Base-by-base conservation (phyloP, 2,329 filamentous ascomycete species). In the Ophiostoma perfectum region DNA sequence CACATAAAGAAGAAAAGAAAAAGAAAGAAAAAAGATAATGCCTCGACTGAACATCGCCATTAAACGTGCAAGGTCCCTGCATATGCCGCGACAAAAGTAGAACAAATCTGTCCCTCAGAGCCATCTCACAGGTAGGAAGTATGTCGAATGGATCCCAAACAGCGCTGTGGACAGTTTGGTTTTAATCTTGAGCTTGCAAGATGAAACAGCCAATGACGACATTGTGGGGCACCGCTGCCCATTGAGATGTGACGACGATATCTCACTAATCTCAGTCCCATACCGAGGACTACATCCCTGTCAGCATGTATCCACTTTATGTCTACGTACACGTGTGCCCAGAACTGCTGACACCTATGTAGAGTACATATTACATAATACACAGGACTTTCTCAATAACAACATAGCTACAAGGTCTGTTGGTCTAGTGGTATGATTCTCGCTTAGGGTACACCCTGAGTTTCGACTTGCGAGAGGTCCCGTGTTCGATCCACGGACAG, bases 381-480 rank as follows among this genome's bases (percentile, higher is more conserved):
- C 2, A 6, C 6, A 14, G 6, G 9, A 14, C 3, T 6, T 12
- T 42, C 18, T 4, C 38, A 63, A 42, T 16, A 62, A 38, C 52
- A 62, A 7, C 58, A n/a, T 2, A 52, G 11, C 52, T 38, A 60
- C 38, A 68, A 65, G 65, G 66, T 58, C 66, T 68, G 64, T 62
- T 81, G 74, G 1, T 86, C 83, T 85, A 85, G 83, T 82, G 84
- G 83, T 85, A 86, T 86, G 83, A 85, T 86, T 85, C 83, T 84
- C 83, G 83, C 84, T 86, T 85, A 86, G 84, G 83, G 83, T 78
- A 42, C 60, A 67, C 66, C 66, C 60, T 67, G 52, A 67, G 68
- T 62, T 36, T 63, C 44, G 38, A 36, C 66, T 63, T 67, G 55
- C n/a, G 42, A 64, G 58, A 67, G 58, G 18, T 65, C 66, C 67